phyloP scores from a whole-genome alignment of 148 eudicot species.

The Chenopodium berlandieri region DNA sequence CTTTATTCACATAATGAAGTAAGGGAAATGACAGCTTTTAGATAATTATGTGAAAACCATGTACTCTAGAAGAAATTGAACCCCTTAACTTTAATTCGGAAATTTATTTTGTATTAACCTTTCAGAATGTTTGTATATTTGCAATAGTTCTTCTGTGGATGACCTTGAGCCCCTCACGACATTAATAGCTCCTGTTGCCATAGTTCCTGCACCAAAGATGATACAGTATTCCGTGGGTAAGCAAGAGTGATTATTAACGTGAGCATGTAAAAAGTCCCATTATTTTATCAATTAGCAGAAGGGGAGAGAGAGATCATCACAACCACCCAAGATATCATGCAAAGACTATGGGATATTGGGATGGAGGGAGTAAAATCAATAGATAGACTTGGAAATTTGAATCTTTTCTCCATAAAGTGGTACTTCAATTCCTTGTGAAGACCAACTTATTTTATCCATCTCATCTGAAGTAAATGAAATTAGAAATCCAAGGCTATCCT shows the following conservation, averaged over 20 bases:
- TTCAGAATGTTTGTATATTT: conserved; percentile 89
- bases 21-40: neutral
- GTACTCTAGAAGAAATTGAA: neutral
- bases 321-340: neutral
- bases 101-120: conserved; percentile 47
- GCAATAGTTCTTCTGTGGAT: conserved; percentile 83
- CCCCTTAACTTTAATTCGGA: neutral
- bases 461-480: too few species aligned
- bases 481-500: too few species aligned
- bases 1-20: neutral
- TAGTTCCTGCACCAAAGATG: conserved; percentile 53
- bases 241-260: neutral
- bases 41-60: neutral
- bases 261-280: neutral
- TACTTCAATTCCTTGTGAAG: too few species aligned
- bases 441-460: too few species aligned
- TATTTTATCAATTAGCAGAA: neutral
- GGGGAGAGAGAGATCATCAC: neutral
- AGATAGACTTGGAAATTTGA: too few species aligned
- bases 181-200: conserved; percentile 96
- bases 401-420: too few species aligned
- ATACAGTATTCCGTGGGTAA: neutral
- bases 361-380: too few species aligned
- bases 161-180: conserved; percentile 97
- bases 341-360: too few species aligned